Evolutionary conservation across 2,329 filamentous ascomycete genomes (phyloP).

Genomic region (Capronia coronata): DNA sequence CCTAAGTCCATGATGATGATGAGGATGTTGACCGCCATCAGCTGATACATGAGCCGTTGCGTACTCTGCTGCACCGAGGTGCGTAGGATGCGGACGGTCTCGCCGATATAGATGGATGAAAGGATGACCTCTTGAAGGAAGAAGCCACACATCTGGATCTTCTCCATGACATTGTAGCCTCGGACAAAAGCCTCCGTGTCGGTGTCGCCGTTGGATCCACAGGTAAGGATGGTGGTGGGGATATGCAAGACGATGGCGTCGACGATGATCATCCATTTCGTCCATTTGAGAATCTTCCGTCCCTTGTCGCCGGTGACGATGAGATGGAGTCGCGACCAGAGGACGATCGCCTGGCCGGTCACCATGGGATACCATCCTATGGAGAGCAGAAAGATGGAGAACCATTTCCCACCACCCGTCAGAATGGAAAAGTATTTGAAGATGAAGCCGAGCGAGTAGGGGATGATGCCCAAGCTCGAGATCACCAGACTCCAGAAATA

Average conservation of each 20-base stretch:
- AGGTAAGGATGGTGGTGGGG: constrained; percentile 43
- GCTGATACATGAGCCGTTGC: constrained; percentile 44
- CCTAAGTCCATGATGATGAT: constrained; percentile 44
- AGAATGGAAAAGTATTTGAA: constrained; percentile 43
- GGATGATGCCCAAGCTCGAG: constrained; percentile 40
- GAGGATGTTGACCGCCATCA: constrained; percentile 45
- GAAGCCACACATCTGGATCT: constrained; percentile 52
- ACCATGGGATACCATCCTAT: constrained; percentile 46
- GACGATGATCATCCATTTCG: constrained; percentile 44
- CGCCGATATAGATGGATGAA: constrained; percentile 49
- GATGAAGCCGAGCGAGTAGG: constrained; percentile 43
- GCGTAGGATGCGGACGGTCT: constrained; percentile 48
- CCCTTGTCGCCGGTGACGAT: constrained; percentile 35
- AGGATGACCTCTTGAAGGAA: constrained; percentile 52
- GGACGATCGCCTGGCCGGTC: constrained; percentile 44
- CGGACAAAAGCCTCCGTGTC: constrained; percentile 29
- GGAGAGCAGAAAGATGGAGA: constrained; percentile 40
- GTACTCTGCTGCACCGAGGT: constrained; percentile 40
- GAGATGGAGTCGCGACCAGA: constrained; percentile 47
- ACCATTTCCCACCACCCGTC: constrained; percentile 30
- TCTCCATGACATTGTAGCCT: constrained; percentile 46
- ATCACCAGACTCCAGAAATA: constrained; percentile 49
- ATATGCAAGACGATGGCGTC: constrained; percentile 41
- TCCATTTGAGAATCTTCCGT: constrained; percentile 35
- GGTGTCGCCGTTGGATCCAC: constrained; percentile 35